phyloP scores from a whole-genome alignment of 768 basidiomycete genomes.

The Calocybe indica region DNA sequence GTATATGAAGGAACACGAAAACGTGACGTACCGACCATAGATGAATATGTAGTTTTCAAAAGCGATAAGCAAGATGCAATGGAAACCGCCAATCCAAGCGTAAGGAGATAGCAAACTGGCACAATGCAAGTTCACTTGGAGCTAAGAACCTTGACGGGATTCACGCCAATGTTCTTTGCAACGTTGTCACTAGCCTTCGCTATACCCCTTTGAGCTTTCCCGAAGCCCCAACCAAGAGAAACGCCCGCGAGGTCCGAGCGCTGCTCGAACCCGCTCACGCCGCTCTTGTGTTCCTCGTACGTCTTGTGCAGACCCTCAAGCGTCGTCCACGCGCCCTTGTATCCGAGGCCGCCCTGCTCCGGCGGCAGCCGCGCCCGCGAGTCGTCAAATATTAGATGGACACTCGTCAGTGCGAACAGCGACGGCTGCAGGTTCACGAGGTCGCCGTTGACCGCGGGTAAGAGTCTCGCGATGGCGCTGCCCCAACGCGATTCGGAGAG shows the following conservation, averaged over 20 bases:
- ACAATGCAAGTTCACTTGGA: neutral
- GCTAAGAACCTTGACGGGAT: slow-evolving; percentile 21
- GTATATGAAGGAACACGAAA: too few relatives aligned
- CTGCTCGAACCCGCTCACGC: slow-evolving; percentile 27
- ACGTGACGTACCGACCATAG: too few relatives aligned
- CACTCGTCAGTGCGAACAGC: slow-evolving; percentile 43
- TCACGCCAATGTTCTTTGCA: slow-evolving; percentile 17
- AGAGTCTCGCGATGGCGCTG: slow-evolving; percentile 25
- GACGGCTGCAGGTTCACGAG: slow-evolving; percentile 54
- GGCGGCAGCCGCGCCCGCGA: slow-evolving; percentile 54
- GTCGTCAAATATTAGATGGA: slow-evolving; percentile 61
- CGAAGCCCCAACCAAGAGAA: slow-evolving; percentile 33
- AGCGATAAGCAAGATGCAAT: too few relatives aligned
- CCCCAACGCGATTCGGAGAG: slow-evolving; percentile 21
- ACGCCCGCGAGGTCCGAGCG: slow-evolving; percentile 39
- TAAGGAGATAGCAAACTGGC: too few relatives aligned
- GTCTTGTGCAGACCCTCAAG: slow-evolving; percentile 55
- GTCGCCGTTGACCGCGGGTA: slow-evolving; percentile 44
- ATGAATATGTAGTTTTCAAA: too few relatives aligned
- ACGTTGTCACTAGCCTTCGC: slow-evolving; percentile 22
- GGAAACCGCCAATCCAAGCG: too few relatives aligned
- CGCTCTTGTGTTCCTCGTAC: slow-evolving; percentile 39
- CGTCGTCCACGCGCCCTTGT: slow-evolving; percentile 52
- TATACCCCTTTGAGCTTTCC: slow-evolving; percentile 20
- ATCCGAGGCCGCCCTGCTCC: slow-evolving; percentile 57